Evolutionary conservation across 257 asterid genomes (phyloP).

Genomic region (Knoxia roxburghii): DNA sequence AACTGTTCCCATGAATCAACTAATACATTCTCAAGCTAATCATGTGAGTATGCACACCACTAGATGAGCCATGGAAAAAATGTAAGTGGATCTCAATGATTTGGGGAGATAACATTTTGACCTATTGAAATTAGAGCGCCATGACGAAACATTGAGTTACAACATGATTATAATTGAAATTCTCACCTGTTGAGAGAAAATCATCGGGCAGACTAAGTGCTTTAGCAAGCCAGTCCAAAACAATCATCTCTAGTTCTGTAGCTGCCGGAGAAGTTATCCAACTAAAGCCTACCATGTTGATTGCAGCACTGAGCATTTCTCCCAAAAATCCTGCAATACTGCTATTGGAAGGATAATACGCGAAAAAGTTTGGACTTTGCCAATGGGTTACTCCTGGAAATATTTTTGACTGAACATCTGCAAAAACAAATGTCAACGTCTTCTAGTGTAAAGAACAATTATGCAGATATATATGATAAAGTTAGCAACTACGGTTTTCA

Average conservation of each 20-base stretch:
- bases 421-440: not conserved
- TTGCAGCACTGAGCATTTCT: constrained; percentile 93
- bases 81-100: not conserved
- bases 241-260: constrained; percentile 89
- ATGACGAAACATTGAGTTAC: not conserved
- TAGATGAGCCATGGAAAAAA: not conserved
- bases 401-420: constrained; percentile 74
- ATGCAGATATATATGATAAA: not conserved
- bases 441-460: not conserved
- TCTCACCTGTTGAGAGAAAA: constrained; percentile 66
- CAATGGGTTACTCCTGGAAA: constrained; percentile 96
- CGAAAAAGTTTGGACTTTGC: constrained; percentile 92
- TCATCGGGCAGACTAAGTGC: constrained; percentile 67
- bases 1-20: not conserved
- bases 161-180: not conserved
- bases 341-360: constrained; percentile 79
- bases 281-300: constrained; percentile 93
- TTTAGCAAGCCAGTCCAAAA: constrained; percentile 91
- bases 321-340: constrained; percentile 91
- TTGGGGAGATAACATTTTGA: not conserved
- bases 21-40: constrained; percentile 1
- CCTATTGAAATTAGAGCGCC: not conserved
- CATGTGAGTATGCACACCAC: not conserved
- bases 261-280: constrained; percentile 99
- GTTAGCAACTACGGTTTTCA: not conserved